These are phyloP conservation scores for Cyclotella choctawhatcheeana DNA, from an alignment of 108 stramenopile genomes.

Conservation along the genomic window DNA sequence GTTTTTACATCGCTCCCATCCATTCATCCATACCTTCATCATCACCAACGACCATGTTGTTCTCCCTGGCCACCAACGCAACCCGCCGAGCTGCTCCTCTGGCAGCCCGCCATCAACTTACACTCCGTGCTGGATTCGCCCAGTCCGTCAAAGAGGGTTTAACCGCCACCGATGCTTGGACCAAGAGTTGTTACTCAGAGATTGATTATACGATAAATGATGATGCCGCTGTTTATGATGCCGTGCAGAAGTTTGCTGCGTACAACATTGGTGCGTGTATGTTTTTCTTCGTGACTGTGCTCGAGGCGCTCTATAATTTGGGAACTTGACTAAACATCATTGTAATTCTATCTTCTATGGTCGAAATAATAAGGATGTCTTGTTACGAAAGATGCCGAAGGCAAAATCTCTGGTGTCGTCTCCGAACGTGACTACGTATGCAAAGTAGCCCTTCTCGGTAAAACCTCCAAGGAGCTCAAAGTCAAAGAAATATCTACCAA, in stretches of 20 bases:
- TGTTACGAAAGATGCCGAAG: constrained; percentile 57
- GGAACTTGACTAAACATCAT: no score
- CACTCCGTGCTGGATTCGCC: constrained; percentile 26
- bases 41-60: no score
- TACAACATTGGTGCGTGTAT: constrained; percentile 66
- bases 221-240: constrained; percentile 87
- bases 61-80: constrained; percentile 46
- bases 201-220: constrained; percentile 89
- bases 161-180: constrained; percentile 82
- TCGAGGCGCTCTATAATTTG: no score
- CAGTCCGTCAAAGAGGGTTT: constrained; percentile 58
- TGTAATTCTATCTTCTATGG: no score
- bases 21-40: no score
- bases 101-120: constrained; percentile 38
- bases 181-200: constrained; percentile 83
- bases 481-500: constrained; percentile 72
- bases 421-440: constrained; percentile 75
- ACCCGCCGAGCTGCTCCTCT: constrained; percentile 39
- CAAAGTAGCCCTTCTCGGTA: constrained; percentile 71
- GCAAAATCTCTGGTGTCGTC: constrained; percentile 65
- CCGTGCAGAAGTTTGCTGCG: constrained; percentile 92
- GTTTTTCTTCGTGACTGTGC: neutral
- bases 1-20: no score
- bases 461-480: constrained; percentile 58
- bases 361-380: constrained; percentile 29